Evolutionary conservation across 73 alveolate genomes (phyloP), one percentile per base, ranked within the genome.

Genomic region (Symbiodinium natans): DNA sequence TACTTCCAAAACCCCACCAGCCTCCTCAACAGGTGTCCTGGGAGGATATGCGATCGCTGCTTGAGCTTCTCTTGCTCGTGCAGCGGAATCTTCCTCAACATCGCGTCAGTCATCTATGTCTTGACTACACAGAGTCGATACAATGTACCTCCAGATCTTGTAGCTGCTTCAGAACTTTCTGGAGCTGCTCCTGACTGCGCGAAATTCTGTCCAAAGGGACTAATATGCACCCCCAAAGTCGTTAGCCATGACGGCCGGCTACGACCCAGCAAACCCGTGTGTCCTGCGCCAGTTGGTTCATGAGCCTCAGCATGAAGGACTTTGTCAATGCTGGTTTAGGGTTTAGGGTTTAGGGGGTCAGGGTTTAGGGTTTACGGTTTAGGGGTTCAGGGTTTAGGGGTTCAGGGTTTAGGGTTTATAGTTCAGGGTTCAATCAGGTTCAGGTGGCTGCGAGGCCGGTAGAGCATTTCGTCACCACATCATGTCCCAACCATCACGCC

Each of bases 111-210:
- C 59, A 59, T 59, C 34, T 34, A 63, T 5, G 77, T 25, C 38
- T 21, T 21, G 77, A 23, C 25, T 31, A 63, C 17, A 21, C 25
- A 27, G 68, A 27, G 68, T 6, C 34, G 52, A 3, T 13, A 77
- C n/a, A n/a, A n/a, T n/a, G n/a, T 29, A 29, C 95, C 86, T 88
- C 95, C 73, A 88, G 59, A 38, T 88, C 95, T 40, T 88, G 75
- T 27, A 88, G 43, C 74, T 88, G 59, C 71, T 40, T 59, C 74
- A 88, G 68, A 13, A 88, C 46, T 59, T 68, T 38, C 29, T 63
- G 95, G 43, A 88, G 86, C 42, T 88, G 86, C 42, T 88, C 95
- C 94, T 86, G 43, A 10, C 38, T 34, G 52, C n/a, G 29, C 8
- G 77, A 4, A 48, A 48, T 10, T n/a, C n/a, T n/a, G n/a, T n/a